These are phyloP conservation scores for Penicillium sp. DNA, from an alignment of 2,329 filamentous ascomycete species.

Conservation along the genomic window DNA sequence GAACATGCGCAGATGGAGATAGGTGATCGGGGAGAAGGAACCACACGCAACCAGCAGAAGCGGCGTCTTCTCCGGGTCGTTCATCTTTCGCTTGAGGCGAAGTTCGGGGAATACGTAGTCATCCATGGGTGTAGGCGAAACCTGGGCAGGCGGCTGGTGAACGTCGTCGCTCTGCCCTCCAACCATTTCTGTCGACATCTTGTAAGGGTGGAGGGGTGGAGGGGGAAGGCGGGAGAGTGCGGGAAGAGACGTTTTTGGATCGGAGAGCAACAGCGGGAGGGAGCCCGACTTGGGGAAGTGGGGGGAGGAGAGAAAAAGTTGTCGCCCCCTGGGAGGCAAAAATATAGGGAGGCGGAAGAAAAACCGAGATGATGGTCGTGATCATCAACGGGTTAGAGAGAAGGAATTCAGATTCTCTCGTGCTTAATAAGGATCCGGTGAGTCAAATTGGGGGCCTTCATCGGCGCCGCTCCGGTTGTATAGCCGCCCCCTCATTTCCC, in stretches of 20 bases:
- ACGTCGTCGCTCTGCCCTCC: constrained; percentile 30
- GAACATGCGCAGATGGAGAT: constrained; percentile 74
- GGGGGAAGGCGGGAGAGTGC: not conserved
- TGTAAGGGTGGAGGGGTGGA: not conserved
- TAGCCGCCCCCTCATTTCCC: not conserved
- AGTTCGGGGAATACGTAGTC: constrained; percentile 47
- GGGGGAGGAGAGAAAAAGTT: constrained; percentile 2
- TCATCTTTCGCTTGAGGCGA: constrained; percentile 47
- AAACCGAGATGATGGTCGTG: constrained; percentile 3
- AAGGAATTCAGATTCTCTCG: not conserved
- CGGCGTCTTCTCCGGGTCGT: constrained; percentile 49
- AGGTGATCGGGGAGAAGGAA: constrained; percentile 62
- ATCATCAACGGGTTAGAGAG: not conserved
- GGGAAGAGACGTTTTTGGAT: not conserved
- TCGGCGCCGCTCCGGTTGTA: not conserved
- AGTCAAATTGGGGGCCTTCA: constrained; percentile 19
- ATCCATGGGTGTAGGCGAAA: constrained; percentile 34
- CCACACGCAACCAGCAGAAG: constrained; percentile 51
- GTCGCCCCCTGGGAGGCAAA: constrained; percentile 10
- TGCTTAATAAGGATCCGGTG: constrained; percentile 24
- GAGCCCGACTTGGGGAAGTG: constrained; percentile 3
- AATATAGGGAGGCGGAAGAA: constrained; percentile 11
- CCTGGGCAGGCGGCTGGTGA: constrained; percentile 21
- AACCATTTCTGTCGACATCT: constrained; percentile 32
- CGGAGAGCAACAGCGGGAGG: constrained; percentile 1